Percentiles rank a stretch among this genome's conserved stretches.
phyloP scores from a whole-genome alignment of 768 basidiomycete genomes.

The Calocybe gangraenosa region DNA sequence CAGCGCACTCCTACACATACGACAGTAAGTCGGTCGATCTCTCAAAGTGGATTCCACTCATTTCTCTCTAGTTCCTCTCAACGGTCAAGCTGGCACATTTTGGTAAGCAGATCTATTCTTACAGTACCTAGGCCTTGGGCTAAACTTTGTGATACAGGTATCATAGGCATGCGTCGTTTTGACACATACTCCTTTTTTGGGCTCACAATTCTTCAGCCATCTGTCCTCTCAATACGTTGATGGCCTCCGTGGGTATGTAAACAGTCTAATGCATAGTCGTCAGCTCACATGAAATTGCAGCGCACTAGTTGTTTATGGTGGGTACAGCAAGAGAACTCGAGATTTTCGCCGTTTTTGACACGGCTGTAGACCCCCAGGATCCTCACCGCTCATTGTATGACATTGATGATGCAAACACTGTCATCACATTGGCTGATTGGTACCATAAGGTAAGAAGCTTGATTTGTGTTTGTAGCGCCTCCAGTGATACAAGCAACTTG shows the following conservation, averaged over 20 bases:
- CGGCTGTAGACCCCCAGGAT: slow-evolving; percentile 23
- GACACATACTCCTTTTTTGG: background rate
- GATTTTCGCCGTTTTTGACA: slow-evolving; percentile 8
- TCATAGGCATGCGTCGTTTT: slow-evolving; percentile 15
- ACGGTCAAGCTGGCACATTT: slow-evolving; percentile 20
- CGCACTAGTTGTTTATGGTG: slow-evolving; percentile 30
- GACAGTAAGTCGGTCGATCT: slow-evolving; percentile 7
- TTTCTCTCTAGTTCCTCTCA: slow-evolving; percentile 17
- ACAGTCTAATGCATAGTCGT: background rate
- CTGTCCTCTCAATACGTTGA: slow-evolving; percentile 38
- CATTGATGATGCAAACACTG: slow-evolving; percentile 22
- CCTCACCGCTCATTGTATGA: slow-evolving; percentile 25
- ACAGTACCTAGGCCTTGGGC: background rate
- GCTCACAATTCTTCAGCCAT: background rate
- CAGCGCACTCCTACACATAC: slow-evolving; percentile 32
- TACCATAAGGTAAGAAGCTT: slow-evolving; percentile 14
- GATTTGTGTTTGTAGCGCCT: slow-evolving; percentile 18
- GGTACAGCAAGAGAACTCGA: slow-evolving; percentile 18
- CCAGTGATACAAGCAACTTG: slow-evolving; percentile 12
- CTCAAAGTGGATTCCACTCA: slow-evolving; percentile 14
- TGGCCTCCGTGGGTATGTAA: slow-evolving; percentile 27
- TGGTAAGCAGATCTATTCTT: slow-evolving; percentile 18
- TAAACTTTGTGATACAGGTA: slow-evolving; percentile 8
- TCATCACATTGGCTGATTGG: slow-evolving; percentile 37
- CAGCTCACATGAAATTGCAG: slow-evolving; percentile 8